phyloP scores from a whole-genome alignment of 1,284 basidiomycete species.

The Boletus semigastroideus region DNA sequence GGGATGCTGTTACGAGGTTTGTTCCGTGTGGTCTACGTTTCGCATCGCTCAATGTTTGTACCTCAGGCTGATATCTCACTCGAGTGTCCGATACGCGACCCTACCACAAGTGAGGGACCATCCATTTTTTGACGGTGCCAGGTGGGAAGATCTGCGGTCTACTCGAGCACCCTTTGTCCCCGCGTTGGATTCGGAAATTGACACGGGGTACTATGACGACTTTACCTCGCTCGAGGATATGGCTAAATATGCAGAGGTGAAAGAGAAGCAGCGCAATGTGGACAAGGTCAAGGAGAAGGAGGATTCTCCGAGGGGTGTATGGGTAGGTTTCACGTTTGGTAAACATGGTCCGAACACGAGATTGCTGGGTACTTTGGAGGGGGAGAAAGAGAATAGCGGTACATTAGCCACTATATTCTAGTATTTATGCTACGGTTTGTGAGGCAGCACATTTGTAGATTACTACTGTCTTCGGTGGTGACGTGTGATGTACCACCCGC shows the following conservation, averaged over 20 bases:
- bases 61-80: conserved; percentile 68
- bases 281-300: conserved; percentile 90
- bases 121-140: conserved; percentile 80
- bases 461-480: too few relatives aligned
- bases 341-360: conserved; percentile 71
- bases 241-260: conserved; percentile 98
- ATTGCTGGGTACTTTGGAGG: conserved; percentile 35
- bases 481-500: too few relatives aligned
- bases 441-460: too few relatives aligned
- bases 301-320: conserved; percentile 77
- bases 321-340: conserved; percentile 98
- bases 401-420: conserved; percentile 70
- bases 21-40: conserved; percentile 15
- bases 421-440: background rate
- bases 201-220: conserved; percentile 99
- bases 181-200: conserved; percentile 91
- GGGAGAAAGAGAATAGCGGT: conserved; percentile 45
- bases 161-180: conserved; percentile 94
- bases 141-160: conserved; percentile 79
- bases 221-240: conserved; percentile 93
- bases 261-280: conserved; percentile 96
- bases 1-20: conserved; percentile 92
- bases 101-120: conserved; percentile 75
- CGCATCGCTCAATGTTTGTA: conserved; percentile 6
- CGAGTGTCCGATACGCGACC: conserved; percentile 76